Evolutionary conservation across 108 stramenopile species (phyloP).

Genomic region (Asterionellopsis glacialis): DNA sequence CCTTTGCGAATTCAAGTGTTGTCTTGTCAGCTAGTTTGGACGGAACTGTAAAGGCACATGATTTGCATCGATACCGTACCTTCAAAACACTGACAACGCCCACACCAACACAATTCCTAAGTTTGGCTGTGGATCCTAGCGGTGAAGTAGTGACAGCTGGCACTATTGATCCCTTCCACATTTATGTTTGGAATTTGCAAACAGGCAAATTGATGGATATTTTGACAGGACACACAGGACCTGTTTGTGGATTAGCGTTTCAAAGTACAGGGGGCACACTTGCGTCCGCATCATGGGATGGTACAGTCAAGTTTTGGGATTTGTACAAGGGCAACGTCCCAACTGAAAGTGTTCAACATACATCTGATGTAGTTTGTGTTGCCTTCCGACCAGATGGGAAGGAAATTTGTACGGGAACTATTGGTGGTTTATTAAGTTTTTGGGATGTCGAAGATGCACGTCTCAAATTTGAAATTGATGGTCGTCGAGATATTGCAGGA

Average conservation of each 20-base stretch:
- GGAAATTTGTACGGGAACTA: constrained; percentile 88
- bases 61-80: constrained; percentile 93
- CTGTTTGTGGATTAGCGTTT: constrained; percentile 79
- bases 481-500: constrained; percentile 83
- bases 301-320: constrained; percentile 96
- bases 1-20: constrained; percentile 86
- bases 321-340: constrained; percentile 85
- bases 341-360: constrained; percentile 89
- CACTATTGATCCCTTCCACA: constrained; percentile 84
- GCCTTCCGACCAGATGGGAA: constrained; percentile 95
- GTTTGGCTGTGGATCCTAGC: constrained; percentile 91
- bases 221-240: constrained; percentile 93
- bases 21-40: constrained; percentile 92
- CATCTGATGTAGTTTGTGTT: constrained; percentile 93
- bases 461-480: constrained; percentile 84
- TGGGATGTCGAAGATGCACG: constrained; percentile 90
- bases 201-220: constrained; percentile 93
- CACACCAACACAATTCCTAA: constrained; percentile 89
- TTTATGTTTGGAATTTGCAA: constrained; percentile 95
- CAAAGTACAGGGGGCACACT: constrained; percentile 73
- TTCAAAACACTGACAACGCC: constrained; percentile 92
- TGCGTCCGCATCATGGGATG: constrained; percentile 96
- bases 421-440: constrained; percentile 87
- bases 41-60: constrained; percentile 96
- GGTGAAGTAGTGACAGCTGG: constrained; percentile 96